phyloP scores from a whole-genome alignment of 2,329 filamentous ascomycete genomes.

The Paramyrothecium roridum region DNA sequence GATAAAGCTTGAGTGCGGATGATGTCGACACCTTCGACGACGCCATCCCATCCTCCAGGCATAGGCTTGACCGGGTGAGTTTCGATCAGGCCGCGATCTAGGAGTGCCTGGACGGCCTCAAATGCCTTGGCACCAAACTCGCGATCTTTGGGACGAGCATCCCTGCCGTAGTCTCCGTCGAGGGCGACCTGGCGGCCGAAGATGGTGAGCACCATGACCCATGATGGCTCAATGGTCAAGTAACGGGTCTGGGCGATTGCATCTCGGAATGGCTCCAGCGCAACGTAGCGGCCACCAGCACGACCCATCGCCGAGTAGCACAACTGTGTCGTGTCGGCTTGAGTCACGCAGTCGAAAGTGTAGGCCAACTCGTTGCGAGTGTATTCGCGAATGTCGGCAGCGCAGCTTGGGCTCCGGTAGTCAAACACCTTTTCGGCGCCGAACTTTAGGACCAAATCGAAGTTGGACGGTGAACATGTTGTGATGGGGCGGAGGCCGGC shows the following conservation, averaged over 20 bases:
- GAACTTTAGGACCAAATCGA: slow-evolving; percentile 31
- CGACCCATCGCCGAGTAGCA: slow-evolving; percentile 35
- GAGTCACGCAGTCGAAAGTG: slow-evolving; percentile 40
- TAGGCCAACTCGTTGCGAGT: slow-evolving; percentile 33
- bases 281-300: slow-evolving; percentile 33
- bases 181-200: slow-evolving; percentile 1
- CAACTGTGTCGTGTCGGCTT: slow-evolving; percentile 24
- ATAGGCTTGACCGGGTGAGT: slow-evolving; percentile 1
- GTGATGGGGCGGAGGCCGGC: slow-evolving; percentile 37
- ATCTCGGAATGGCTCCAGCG: slow-evolving; percentile 28
- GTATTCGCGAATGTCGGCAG: slow-evolving; percentile 27
- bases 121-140: background rate
- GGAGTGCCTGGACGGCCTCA: background rate
- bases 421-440: slow-evolving; percentile 45
- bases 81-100: slow-evolving; percentile 1
- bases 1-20: slow-evolving; percentile 1
- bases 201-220: slow-evolving; percentile 5
- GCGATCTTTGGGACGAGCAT: background rate
- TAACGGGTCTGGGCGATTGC: background rate
- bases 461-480: slow-evolving; percentile 40
- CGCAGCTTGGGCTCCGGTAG: slow-evolving; percentile 32
- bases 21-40: slow-evolving; percentile 2
- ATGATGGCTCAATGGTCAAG: slow-evolving; percentile 1
- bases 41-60: slow-evolving; percentile 4
- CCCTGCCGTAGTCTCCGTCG: slow-evolving; percentile 1